A percentile compares a stretch with the other conserved stretches of the same genome.
These are phyloP conservation scores for Radiomyces spectabilis DNA, from an alignment of 192 early-diverging fungal genomes.

Conservation along the genomic window DNA sequence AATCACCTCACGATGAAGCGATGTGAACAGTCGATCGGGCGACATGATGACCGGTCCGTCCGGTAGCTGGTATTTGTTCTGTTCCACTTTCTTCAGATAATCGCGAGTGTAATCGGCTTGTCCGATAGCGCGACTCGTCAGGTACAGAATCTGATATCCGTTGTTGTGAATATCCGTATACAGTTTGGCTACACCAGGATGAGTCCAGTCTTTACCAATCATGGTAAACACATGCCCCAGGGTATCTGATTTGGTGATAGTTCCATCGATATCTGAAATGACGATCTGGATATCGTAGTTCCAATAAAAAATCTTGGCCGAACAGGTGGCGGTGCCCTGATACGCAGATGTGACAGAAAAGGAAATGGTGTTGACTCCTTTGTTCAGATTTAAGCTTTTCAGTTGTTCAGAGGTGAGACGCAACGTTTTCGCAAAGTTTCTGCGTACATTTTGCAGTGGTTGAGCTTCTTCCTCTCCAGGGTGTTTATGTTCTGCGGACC, in stretches of 20 bases:
- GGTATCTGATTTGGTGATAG: slow-evolving; percentile 96
- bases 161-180: slow-evolving; percentile 93
- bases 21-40: slow-evolving; percentile 87
- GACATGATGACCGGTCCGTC: slow-evolving; percentile 95
- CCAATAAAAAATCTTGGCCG: slow-evolving; percentile 88
- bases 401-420: slow-evolving; percentile 91
- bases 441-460: neutral
- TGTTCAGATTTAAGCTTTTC: slow-evolving; percentile 65
- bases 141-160: slow-evolving; percentile 90
- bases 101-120: slow-evolving; percentile 86
- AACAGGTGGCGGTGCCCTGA: slow-evolving; percentile 70
- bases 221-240: slow-evolving; percentile 95
- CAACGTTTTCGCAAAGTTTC: slow-evolving; percentile 80
- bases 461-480: neutral
- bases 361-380: slow-evolving; percentile 83
- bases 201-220: slow-evolving; percentile 98
- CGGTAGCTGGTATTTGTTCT: slow-evolving; percentile 80
- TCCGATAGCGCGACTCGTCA: slow-evolving; percentile 94
- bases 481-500: slow-evolving; percentile 2
- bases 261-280: slow-evolving; percentile 98
- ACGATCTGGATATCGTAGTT: slow-evolving; percentile 77
- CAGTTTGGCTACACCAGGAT: slow-evolving; percentile 90
- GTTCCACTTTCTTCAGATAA: slow-evolving; percentile 86
- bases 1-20: slow-evolving; percentile 94
- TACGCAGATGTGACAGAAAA: slow-evolving; percentile 78